These are phyloP conservation scores for Letharia lupina DNA, from an alignment of 495 filamentous ascomycete species.

Conservation along the genomic window DNA sequence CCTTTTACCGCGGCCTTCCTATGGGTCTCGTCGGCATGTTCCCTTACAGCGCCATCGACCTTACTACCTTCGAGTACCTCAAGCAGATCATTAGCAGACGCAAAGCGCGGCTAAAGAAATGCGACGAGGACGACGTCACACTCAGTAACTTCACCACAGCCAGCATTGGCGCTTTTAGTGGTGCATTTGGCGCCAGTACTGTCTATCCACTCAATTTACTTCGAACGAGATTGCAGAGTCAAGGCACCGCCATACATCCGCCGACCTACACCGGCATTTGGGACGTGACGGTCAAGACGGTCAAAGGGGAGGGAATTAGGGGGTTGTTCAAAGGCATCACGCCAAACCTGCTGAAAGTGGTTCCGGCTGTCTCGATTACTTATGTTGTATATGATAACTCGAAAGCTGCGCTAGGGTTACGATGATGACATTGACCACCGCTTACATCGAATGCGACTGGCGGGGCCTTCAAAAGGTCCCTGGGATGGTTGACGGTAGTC, in stretches of 20 bases:
- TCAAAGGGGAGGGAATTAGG: constrained; percentile 71
- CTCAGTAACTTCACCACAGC: constrained; percentile 71
- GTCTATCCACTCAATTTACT: constrained; percentile 96
- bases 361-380: constrained; percentile 91
- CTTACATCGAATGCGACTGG: not conserved
- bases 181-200: constrained; percentile 83
- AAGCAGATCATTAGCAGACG: constrained; percentile 63
- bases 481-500: not conserved
- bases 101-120: constrained; percentile 59
- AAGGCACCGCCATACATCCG: constrained; percentile 87
- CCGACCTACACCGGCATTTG: constrained; percentile 79
- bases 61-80: constrained; percentile 87
- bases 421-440: constrained; percentile 31
- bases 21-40: constrained; percentile 95
- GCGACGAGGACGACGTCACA: constrained; percentile 81
- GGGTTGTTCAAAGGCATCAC: constrained; percentile 94
- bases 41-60: constrained; percentile 93
- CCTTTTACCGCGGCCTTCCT: constrained; percentile 86
- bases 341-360: constrained; percentile 93
- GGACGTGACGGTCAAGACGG: constrained; percentile 76
- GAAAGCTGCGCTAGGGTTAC: constrained; percentile 68
- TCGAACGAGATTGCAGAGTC: constrained; percentile 85
- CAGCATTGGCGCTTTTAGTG: constrained; percentile 77
- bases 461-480: not conserved
- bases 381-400: constrained; percentile 97